Evolutionary conservation across 805 yeast genomes (phyloP), one percentile per base, ranked within the genome.

Genomic region (Ogataea nonfermentans): DNA sequence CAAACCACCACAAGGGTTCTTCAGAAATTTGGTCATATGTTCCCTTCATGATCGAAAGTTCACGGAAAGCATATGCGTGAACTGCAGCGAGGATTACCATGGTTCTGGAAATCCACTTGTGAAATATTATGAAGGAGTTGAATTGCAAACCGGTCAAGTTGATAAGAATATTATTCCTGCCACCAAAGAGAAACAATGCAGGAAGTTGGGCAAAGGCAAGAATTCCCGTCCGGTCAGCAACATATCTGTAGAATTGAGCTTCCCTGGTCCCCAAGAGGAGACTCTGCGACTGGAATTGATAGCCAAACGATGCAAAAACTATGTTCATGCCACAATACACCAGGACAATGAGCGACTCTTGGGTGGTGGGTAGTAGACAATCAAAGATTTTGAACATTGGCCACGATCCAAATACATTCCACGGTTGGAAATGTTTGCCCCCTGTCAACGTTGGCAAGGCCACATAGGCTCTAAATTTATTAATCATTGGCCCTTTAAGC

Each of bases 211-310:
- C 53, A 52, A 47, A 56, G 24, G 61, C 63, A 52, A 75, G 59
- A n/a, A 76, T 43, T 16, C 77, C 83, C 5, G 78, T 65, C 58
- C 85, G 68, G 56, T 78, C 82, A 24, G 79, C 81, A 9, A 81
- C 61, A 36, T 67, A 51, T 49, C 74, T 60, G 13, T 65, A 63
- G 29, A 63, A 27, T 27, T 59, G 62, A 4, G 46, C 25, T 10
- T 26, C 17, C 14, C 15, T 23, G 4, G 47, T 36, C 2, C 59
- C 57, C 9, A 57, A 37, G 2, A 56, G 24, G 28, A 43, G 25
- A 38, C 29, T 49, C 3, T 40, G 13, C 4, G 23, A 37, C n/a
- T 37, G 35, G 3, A 51, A 13, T 1, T 31, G 26, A 26, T 53
- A 58, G 13, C 46, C 51, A n/a, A 35, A 13, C 2, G 35, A 17